Evolutionary conservation across 1,284 basidiomycete species (phyloP).

Genomic region (Pseudozyma pruni): DNA sequence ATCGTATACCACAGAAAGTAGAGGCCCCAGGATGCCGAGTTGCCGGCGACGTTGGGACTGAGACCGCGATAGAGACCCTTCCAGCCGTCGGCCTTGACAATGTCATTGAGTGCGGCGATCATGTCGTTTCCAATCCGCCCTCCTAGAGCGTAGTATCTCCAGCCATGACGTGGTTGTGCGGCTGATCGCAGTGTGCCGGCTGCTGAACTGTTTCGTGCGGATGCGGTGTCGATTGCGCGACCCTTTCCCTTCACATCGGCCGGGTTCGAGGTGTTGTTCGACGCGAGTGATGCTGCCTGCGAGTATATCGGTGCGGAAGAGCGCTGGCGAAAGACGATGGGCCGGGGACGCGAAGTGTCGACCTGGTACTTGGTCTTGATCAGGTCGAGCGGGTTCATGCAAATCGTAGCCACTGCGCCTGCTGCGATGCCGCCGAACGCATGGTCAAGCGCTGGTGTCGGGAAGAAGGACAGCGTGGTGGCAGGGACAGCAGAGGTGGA

Average conservation of each 20-base stretch:
- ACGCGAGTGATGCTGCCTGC: conserved; percentile 8
- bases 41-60: conserved; percentile 90
- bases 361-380: conserved; percentile 95
- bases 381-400: conserved; percentile 97
- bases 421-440: conserved; percentile 92
- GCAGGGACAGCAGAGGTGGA: conserved; percentile 2
- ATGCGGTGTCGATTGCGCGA: conserved; percentile 7
- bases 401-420: conserved; percentile 89
- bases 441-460: conserved; percentile 76
- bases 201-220: conserved; percentile 4
- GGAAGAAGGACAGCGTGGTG: conserved; percentile 52
- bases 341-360: conserved; percentile 47
- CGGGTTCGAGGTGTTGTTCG: not conserved
- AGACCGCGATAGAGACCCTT: conserved; percentile 90
- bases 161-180: conserved; percentile 14
- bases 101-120: conserved; percentile 77
- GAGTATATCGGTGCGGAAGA: conserved; percentile 1
- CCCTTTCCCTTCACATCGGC: conserved; percentile 37
- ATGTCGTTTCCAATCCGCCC: conserved; percentile 76
- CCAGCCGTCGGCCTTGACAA: conserved; percentile 81
- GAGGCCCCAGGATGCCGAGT: conserved; percentile 95
- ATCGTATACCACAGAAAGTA: conserved; percentile 99
- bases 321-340: conserved; percentile 16
- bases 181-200: conserved; percentile 6
- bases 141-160: conserved; percentile 52